Base-by-base conservation (phyloP, 345 rosid genomes). In the Eucalyptus erythrocorys region DNA sequence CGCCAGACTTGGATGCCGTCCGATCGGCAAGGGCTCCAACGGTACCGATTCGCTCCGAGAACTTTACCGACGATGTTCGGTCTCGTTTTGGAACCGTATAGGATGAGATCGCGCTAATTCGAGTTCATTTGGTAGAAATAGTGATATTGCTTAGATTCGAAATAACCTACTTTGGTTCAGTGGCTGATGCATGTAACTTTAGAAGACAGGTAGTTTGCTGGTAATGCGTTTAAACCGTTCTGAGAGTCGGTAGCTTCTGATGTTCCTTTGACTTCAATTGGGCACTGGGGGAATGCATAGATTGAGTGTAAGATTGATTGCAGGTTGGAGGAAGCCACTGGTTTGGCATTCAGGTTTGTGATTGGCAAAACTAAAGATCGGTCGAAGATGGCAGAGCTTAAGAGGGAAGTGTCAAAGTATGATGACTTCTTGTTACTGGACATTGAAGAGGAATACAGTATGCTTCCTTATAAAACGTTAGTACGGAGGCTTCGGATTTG, bases 401-500 rank as follows among this genome's bases (percentile, higher is more conserved):
- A 90, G 89, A 94, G 90, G 88, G 99, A 97, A 92, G 90, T 96
- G 90, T 96, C 93, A 51, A 94, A 93, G 91, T 97, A 94, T 90
- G 99, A 96, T 90, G 99, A 97, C 90, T 95, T 97, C 92, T 68
- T 97, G 92, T 89, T 97, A 71, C 93, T 97, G 40, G 99, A 97
- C 92, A 95, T 94, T 9, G 96, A 96, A 94, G 98, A 97, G 97
- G 96, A 96, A 96, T 97, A 97, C 88, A 97, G 99, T 94, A 94
- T 95, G 95, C 99, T 97, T 51, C 99, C 99, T 5, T 94, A 96
- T 95, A 97, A 97, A 97, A 97, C 99, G 99, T 97, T 91, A 95
- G 90, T 86, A 84, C 19, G 42, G 76, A 51, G 85, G 32, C 71
- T 22, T 50, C 34, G 71, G 51, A 45, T 40, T 51, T 89, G 81